A percentile compares a stretch with the other conserved stretches of the same genome.
These are phyloP conservation scores for Colletotrichum tofieldiae DNA, from an alignment of 2,329 filamentous ascomycete genomes.

Conservation along the genomic window DNA sequence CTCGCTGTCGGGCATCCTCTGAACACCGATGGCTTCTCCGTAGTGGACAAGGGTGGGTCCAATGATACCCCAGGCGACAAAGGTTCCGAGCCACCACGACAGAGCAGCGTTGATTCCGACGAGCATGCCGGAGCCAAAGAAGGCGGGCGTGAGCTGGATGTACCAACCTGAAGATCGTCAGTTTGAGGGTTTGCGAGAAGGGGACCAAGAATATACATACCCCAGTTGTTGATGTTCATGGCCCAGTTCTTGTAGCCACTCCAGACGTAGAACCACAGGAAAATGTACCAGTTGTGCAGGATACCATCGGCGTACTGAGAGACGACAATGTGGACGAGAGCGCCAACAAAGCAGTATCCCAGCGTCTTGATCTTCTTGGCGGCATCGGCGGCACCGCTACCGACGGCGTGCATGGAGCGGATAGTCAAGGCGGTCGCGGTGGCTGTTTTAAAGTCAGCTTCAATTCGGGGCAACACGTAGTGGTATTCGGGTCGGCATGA, in stretches of 20 bases:
- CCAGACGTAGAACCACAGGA: conserved; percentile 70
- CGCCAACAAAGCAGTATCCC: conserved; percentile 64
- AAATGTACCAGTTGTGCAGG: conserved; percentile 71
- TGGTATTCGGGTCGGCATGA: background rate
- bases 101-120: conserved; percentile 69
- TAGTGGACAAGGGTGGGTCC: conserved; percentile 63
- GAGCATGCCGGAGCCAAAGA: conserved; percentile 69
- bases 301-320: conserved; percentile 74
- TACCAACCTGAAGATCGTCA: conserved; percentile 61
- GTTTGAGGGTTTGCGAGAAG: background rate
- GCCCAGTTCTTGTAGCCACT: conserved; percentile 65
- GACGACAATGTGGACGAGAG: conserved; percentile 68
- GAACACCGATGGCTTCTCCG: conserved; percentile 65
- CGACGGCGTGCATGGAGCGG: conserved; percentile 72
- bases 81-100: conserved; percentile 71
- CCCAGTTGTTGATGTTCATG: conserved; percentile 72
- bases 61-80: conserved; percentile 70
- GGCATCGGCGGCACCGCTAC: conserved; percentile 66
- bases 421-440: conserved; percentile 75
- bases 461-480: background rate
- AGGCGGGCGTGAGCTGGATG: conserved; percentile 72
- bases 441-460: conserved; percentile 45
- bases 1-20: conserved; percentile 39
- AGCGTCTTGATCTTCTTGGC: conserved; percentile 72
- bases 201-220: background rate